Evolutionary conservation across 208 protist genomes (phyloP), one percentile per base, ranked within the genome.

Genomic region (Leishmania mexicana): DNA sequence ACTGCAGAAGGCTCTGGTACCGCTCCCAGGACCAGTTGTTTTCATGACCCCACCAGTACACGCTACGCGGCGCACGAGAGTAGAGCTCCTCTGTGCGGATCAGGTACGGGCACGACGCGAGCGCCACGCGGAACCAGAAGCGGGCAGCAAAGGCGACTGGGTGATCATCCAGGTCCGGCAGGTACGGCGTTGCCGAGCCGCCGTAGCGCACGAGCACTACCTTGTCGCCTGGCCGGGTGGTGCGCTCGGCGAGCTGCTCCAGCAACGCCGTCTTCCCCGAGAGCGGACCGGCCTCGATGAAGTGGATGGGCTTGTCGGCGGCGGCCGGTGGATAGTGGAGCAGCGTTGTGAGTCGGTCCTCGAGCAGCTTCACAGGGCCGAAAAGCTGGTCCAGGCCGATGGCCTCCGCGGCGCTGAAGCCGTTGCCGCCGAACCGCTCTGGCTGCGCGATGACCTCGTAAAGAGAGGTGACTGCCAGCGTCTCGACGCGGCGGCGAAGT

Each of bases 61-160:
- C 83, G 40, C 88, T 93, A 40, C 84, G 88, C 47, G 94, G 94
- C 38, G 94, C 90, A 28, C 92, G 90, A 2, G 89, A 89, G 85
- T 91, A 95, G 65, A 97, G 89, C 71, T 93, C 89, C 73, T 97
- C 92, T 15, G 88, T 92, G 64, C 88, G 90, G n/a, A 95, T 85
- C 54, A 95, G 82, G 68, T 88, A 95, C 0, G 94, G 94, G 60
- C 90, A 93, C 28, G 87, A 93, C 5, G 92, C 86, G 24, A 97
- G 86, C 38, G 90, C 94, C 6, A 92, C 94, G 79, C 94, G 92
- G 40, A 97, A 97, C 94, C 94, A 97, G 67, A 97, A 94, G 45
- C 94, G 90, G 0, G 94, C 60, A 1, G 94, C 78, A 76, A 97
- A 95, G 60, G 94, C 92, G 17, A 95, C 72, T 8, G 94, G 94